Conservation (phyloP, 1,284 basidiomycete genomes). For the Trametes versicolor region DNA sequence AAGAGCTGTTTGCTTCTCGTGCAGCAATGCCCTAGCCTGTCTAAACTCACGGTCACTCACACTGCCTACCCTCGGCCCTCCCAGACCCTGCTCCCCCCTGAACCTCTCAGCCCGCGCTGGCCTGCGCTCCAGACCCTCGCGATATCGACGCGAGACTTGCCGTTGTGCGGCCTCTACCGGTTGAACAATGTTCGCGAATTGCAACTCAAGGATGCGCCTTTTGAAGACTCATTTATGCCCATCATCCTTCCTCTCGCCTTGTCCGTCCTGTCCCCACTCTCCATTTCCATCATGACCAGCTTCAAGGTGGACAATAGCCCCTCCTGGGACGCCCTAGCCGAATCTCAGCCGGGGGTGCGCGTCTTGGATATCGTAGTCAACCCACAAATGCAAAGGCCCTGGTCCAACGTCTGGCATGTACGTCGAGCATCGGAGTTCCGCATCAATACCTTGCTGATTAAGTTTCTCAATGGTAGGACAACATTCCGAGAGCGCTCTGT, state of each 20-base stretch:
- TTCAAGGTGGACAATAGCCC: neutral
- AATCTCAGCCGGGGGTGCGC: neutral
- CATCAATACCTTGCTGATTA: neutral
- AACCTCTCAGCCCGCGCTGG: too few relatives aligned
- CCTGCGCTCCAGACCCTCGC: neutral
- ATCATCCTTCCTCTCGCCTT: neutral
- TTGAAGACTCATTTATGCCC: neutral
- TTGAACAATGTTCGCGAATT: neutral
- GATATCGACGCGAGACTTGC: neutral
- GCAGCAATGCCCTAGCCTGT: neutral
- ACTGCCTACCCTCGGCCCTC: neutral
- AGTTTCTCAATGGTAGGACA: neutral
- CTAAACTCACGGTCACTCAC: neutral
- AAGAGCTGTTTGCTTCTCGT: neutral
- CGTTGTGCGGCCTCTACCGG: neutral
- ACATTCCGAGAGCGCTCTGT: neutral
- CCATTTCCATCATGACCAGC: neutral
- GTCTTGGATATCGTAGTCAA: neutral
- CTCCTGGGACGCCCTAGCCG: neutral
- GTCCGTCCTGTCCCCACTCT: neutral
- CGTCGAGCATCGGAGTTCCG: neutral
- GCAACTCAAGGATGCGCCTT: neutral
- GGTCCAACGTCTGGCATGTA: conserved; percentile 2
- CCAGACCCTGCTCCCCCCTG: neutral
- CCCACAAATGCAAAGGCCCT: neutral